phyloP scores from a whole-genome alignment of 306 rosid genomes.

The Cucumis sativus region DNA sequence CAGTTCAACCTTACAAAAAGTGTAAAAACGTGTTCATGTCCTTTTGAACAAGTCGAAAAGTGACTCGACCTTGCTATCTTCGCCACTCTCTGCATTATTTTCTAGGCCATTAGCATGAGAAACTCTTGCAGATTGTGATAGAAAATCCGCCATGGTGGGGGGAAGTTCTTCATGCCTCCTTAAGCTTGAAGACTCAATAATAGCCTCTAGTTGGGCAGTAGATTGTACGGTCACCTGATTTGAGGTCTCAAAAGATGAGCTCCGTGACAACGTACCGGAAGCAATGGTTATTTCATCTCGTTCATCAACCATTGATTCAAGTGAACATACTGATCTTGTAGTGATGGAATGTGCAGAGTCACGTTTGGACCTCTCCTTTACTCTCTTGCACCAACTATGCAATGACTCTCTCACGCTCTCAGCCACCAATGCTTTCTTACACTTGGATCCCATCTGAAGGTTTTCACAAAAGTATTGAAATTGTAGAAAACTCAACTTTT shows the following conservation, averaged over 20 bases:
- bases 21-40: conserved; percentile 19
- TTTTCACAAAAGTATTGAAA: neutral
- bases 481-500: neutral
- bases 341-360: conserved; percentile 44
- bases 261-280: conserved; percentile 62
- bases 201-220: conserved; percentile 22
- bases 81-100: conserved; percentile 18
- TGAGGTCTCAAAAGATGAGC: conserved; percentile 51
- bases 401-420: conserved; percentile 88
- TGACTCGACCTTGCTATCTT: conserved; percentile 34
- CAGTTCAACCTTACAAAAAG: neutral
- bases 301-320: conserved; percentile 55
- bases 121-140: conserved; percentile 19
- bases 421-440: conserved; percentile 67
- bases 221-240: conserved; percentile 61
- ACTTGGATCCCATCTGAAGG: conserved; percentile 78
- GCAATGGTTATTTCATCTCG: conserved; percentile 73
- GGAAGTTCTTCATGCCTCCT: conserved; percentile 19
- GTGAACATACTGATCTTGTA: conserved; percentile 73
- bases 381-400: conserved; percentile 98
- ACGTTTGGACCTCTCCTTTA: conserved; percentile 63
- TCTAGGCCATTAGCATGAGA: conserved; percentile 15
- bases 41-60: conserved; percentile 58
- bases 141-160: conserved; percentile 26
- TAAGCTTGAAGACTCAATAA: conserved; percentile 16